These are phyloP conservation scores for Boletellus sp. DNA, from an alignment of 768 basidiomycete genomes.

Conservation along the genomic window DNA sequence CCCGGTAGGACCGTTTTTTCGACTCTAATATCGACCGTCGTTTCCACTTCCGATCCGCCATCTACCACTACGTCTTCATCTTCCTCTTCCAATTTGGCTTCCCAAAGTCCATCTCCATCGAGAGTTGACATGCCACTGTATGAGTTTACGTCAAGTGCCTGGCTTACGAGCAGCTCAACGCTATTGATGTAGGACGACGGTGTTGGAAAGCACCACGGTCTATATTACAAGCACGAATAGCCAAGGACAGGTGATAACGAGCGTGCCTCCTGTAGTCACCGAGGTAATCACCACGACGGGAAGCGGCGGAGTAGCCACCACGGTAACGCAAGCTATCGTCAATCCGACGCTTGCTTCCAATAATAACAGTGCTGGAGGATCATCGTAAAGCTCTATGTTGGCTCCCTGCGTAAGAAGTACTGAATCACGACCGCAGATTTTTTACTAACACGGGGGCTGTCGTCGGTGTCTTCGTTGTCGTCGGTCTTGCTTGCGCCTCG, in stretches of 20 bases:
- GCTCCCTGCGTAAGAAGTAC: not conserved
- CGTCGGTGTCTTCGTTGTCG: conserved; percentile 85
- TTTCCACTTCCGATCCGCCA: conserved; percentile 13
- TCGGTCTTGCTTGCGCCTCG: conserved; percentile 73
- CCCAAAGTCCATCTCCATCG: conserved; percentile 6
- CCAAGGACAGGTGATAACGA: conserved; percentile 45
- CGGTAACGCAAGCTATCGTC: conserved; percentile 59
- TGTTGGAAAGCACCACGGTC: conserved; percentile 45
- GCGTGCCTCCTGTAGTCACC: conserved; percentile 57
- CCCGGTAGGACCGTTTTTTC: conserved; percentile 9
- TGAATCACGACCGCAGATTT: conserved; percentile 51
- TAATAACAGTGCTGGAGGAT: conserved; percentile 35
- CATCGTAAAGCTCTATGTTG: conserved; percentile 42
- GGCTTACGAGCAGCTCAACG: conserved; percentile 9
- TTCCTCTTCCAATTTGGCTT: conserved; percentile 1
- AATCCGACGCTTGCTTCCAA: conserved; percentile 69
- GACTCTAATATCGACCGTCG: conserved; percentile 14
- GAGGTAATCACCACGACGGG: conserved; percentile 51
- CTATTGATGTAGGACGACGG: conserved; percentile 43
- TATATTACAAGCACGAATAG: conserved; percentile 60
- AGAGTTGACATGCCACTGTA: conserved; percentile 20
- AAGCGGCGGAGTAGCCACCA: conserved; percentile 48
- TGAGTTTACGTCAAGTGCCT: conserved; percentile 16
- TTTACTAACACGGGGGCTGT: conserved; percentile 88
- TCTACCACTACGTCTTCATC: conserved; percentile 9